A percentile compares a stretch with the other conserved stretches of the same genome.
phyloP scores from a whole-genome alignment of 441 rosid species.

The Eutrema salsugineum region DNA sequence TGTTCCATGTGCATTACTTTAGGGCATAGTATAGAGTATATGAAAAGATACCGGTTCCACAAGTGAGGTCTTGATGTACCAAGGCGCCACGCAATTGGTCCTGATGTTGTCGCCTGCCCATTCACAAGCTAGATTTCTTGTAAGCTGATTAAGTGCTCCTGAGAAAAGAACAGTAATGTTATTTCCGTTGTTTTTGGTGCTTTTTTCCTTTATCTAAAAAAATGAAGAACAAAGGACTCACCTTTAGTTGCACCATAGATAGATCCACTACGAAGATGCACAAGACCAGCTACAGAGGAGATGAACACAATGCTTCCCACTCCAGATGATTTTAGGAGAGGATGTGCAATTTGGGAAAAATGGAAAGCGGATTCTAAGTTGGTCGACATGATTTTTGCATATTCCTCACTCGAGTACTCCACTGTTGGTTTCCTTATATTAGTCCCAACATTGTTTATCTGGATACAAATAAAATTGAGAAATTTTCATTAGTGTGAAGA shows the following conservation, averaged over 20 bases:
- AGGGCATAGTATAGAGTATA: background rate
- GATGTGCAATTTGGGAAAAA: constrained; percentile 75
- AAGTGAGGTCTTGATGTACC: constrained; percentile 78
- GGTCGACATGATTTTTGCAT: constrained; percentile 44
- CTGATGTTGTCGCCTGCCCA: constrained; percentile 93
- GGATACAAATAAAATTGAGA: constrained; percentile 5
- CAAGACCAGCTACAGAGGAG: constrained; percentile 71
- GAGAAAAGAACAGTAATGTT: background rate
- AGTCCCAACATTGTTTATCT: constrained; percentile 89
- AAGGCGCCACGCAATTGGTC: constrained; percentile 75
- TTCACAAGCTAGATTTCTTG: constrained; percentile 85
- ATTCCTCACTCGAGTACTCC: constrained; percentile 66
- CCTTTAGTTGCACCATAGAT: constrained; percentile 76
- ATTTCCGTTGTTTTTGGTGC: background rate
- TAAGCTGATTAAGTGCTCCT: constrained; percentile 85
- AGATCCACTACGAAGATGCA: constrained; percentile 52
- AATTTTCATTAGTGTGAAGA: background rate
- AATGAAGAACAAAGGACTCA: constrained; percentile 11
- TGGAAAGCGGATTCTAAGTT: constrained; percentile 81
- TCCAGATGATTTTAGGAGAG: constrained; percentile 82
- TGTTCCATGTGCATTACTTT: background rate
- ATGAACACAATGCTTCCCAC: constrained; percentile 71
- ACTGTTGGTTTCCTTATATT: constrained; percentile 72
- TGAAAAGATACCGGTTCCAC: constrained; percentile 52
- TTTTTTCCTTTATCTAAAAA: background rate